phyloP scores from a whole-genome alignment of 1,284 basidiomycete genomes.

The Moniliophthora roreri region DNA sequence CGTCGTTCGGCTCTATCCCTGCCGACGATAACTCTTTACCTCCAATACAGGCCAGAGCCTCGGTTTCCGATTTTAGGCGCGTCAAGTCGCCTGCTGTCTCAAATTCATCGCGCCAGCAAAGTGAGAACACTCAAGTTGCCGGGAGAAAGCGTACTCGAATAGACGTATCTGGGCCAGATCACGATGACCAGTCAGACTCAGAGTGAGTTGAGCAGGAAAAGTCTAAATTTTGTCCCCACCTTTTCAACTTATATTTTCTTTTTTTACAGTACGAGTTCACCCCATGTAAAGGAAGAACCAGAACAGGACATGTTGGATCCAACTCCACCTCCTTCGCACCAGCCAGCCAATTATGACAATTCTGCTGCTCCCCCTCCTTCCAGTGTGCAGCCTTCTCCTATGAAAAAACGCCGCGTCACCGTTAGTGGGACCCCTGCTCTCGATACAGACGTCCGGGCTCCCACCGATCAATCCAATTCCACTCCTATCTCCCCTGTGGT shows the following conservation, averaged over 20 bases:
- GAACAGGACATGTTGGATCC: slow-evolving; percentile 49
- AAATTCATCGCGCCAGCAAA: slow-evolving; percentile 28
- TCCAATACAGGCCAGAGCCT: slow-evolving; percentile 52
- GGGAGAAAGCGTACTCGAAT: slow-evolving; percentile 48
- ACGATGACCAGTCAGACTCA: slow-evolving; percentile 34
- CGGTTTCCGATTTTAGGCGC: slow-evolving; percentile 28
- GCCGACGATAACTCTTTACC: slow-evolving; percentile 52
- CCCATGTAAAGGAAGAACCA: slow-evolving; percentile 62
- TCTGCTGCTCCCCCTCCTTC: slow-evolving; percentile 37
- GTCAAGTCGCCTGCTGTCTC: slow-evolving; percentile 32
- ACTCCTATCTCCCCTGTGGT: slow-evolving; percentile 67
- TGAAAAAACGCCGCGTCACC: slow-evolving; percentile 72
- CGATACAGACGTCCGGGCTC: slow-evolving; percentile 48
- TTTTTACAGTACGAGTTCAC: slow-evolving; percentile 41
- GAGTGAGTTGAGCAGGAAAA: slow-evolving; percentile 34
- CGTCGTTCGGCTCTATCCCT: slow-evolving; percentile 48
- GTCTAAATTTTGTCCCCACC: background rate
- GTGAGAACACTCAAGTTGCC: slow-evolving; percentile 26
- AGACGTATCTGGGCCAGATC: slow-evolving; percentile 34
- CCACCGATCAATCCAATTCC: slow-evolving; percentile 44
- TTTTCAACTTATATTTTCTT: slow-evolving; percentile 9
- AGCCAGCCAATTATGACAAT: slow-evolving; percentile 21
- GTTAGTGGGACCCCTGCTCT: slow-evolving; percentile 58
- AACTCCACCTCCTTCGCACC: slow-evolving; percentile 26
- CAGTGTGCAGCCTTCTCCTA: slow-evolving; percentile 45